Conservation (phyloP, 257 asterid genomes). For the Paraleonurus japonicus region DNA sequence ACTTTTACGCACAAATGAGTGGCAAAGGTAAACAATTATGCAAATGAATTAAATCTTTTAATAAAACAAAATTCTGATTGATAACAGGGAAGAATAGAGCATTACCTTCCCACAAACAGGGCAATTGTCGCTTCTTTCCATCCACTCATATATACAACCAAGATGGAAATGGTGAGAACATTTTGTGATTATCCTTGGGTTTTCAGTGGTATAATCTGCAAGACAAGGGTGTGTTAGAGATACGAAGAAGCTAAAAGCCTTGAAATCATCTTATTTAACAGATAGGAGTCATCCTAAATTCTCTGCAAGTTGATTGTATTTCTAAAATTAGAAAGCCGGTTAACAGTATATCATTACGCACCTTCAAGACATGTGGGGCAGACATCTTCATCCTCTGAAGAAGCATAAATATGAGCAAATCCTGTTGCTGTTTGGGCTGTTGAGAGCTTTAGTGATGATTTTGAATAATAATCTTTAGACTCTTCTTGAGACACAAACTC, state of each 20-base stretch:
- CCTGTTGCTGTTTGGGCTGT: slow-evolving; percentile 46
- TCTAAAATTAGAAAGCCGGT: not conserved
- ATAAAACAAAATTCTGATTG: not conserved
- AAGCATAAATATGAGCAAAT: slow-evolving; percentile 64
- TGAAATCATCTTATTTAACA: not conserved
- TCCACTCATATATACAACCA: slow-evolving; percentile 98
- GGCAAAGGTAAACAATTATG: slow-evolving; percentile 6
- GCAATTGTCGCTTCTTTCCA: slow-evolving; percentile 96
- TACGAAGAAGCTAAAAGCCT: slow-evolving; percentile 3
- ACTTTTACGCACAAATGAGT: not conserved
- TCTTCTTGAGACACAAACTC: slow-evolving; percentile 55
- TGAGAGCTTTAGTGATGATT: slow-evolving; percentile 48
- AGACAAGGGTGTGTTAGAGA: slow-evolving; percentile 15
- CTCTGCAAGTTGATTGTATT: not conserved
- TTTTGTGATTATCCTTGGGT: slow-evolving; percentile 80
- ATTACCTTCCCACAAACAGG: slow-evolving; percentile 93
- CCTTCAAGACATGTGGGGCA: slow-evolving; percentile 99
- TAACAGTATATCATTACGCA: slow-evolving; percentile 25
- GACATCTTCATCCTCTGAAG: slow-evolving; percentile 85
- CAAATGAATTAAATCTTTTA: not conserved
- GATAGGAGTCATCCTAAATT: not conserved
- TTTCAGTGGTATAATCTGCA: slow-evolving; percentile 83
- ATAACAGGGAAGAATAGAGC: not conserved
- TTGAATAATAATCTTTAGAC: slow-evolving; percentile 56
- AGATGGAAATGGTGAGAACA: slow-evolving; percentile 94